Base-by-base conservation (phyloP, 2,329 filamentous ascomycete species). In the Metarhizium brunneum region DNA sequence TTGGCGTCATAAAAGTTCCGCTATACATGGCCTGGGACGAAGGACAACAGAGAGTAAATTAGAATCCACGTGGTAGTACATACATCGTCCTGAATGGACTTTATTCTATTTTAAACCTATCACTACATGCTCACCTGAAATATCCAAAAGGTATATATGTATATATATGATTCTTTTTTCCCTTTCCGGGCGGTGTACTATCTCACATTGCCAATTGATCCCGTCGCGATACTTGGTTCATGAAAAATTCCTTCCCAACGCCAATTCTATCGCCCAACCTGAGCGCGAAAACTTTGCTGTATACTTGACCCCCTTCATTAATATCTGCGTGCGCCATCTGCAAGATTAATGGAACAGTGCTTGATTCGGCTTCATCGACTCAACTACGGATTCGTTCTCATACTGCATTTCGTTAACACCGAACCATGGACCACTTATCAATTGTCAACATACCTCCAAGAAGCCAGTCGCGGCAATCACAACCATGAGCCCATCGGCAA, bases 401-500 rank as follows among this genome's bases (percentile, higher is more conserved):
- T 73, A 72, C 72, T 76, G 53, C 38, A 47, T 14, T 25, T 42
- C 13, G 58, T 68, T 58, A 68, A 60, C 25, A 25, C 35, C 25
- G 4, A 18, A 36, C 7, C 30, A 30, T 29, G 52, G 8, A 50
- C 35, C 56, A 42, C 56, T 54, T 40, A 55, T 43, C 6, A 48
- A 18, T 4, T 25, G 18, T 42, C 43, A 45, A 73, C 83, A 73
- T 76, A 95, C 92, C 78, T 96, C 88, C 54, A 96, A 74, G 69
- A 95, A 96, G 47, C 84, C 86, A 10, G 90, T 95, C 42, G 90
- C 84, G 35, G 85, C 80, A 65, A 96, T 88, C 60, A 97, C 76
- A 54, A 94, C 78, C 71, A 92, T 86, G 65, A 94, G 89, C 50
- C 89, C 86, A 68, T 95, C 90, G 6, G 92, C 89, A 61, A 97